Conservation (phyloP, 345 rosid species). For the Conringia planisiliqua region DNA sequence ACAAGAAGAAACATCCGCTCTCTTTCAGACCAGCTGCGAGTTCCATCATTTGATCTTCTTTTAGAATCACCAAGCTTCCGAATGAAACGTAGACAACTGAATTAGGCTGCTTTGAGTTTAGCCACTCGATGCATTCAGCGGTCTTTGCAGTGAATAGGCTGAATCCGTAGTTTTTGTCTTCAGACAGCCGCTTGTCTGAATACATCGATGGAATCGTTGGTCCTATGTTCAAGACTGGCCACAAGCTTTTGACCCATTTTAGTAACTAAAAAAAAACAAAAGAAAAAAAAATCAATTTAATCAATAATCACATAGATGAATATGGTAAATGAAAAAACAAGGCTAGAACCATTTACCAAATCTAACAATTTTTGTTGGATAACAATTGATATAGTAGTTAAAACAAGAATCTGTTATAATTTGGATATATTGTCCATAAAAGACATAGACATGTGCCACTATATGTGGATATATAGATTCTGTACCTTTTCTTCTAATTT, state of each 20-base stretch:
- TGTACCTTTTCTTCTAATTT: slow-evolving; percentile 45
- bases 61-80: slow-evolving; percentile 48
- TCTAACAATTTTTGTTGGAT: background rate
- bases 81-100: slow-evolving; percentile 60
- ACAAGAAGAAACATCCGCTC: slow-evolving; percentile 35
- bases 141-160: slow-evolving; percentile 45
- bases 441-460: background rate
- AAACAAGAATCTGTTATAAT: background rate
- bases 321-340: background rate
- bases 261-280: slow-evolving; percentile 22
- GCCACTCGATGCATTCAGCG: slow-evolving; percentile 41
- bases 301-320: background rate
- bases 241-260: slow-evolving; percentile 39
- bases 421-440: background rate
- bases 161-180: slow-evolving; percentile 47
- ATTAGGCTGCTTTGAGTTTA: slow-evolving; percentile 39
- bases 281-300: background rate
- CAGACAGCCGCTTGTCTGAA: slow-evolving; percentile 40
- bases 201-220: slow-evolving; percentile 54
- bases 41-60: slow-evolving; percentile 50
- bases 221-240: slow-evolving; percentile 44
- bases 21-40: slow-evolving; percentile 43
- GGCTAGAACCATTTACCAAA: background rate
- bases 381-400: background rate
- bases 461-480: background rate